A percentile compares a stretch with the other conserved stretches of the same genome.
Evolutionary conservation across 2,329 filamentous ascomycete species (phyloP).

Genomic region (Magnaporthales sp.): DNA sequence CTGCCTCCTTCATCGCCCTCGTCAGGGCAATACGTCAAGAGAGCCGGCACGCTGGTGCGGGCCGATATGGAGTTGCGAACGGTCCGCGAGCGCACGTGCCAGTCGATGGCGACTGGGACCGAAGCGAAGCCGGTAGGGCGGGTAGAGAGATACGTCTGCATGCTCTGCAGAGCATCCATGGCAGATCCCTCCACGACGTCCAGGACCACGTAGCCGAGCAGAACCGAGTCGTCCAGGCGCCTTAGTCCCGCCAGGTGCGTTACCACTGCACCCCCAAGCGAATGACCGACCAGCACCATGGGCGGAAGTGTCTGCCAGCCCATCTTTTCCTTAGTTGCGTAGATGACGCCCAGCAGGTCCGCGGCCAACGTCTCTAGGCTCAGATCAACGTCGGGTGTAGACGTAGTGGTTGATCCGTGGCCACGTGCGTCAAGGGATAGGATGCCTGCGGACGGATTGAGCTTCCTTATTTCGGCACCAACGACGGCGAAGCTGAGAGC

Average conservation of each 20-base stretch:
- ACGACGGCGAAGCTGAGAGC: slow-evolving; percentile 86
- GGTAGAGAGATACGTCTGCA: slow-evolving; percentile 84
- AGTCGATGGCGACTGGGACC: slow-evolving; percentile 74
- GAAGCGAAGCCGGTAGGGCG: slow-evolving; percentile 72
- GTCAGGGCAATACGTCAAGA: slow-evolving; percentile 43
- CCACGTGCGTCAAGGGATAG: slow-evolving; percentile 79
- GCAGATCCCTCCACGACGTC: slow-evolving; percentile 96
- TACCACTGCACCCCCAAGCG: slow-evolving; percentile 83
- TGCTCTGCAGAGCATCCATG: slow-evolving; percentile 87
- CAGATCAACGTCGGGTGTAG: slow-evolving; percentile 51
- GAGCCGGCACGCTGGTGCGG: slow-evolving; percentile 73
- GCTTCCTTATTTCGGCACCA: slow-evolving; percentile 65
- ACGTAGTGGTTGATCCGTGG: slow-evolving; percentile 59
- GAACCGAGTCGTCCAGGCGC: slow-evolving; percentile 55
- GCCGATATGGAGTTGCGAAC: slow-evolving; percentile 79
- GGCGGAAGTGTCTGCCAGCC: slow-evolving; percentile 66
- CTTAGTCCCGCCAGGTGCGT: slow-evolving; percentile 69
- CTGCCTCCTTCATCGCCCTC: slow-evolving; percentile 17
- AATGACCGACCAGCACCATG: slow-evolving; percentile 81
- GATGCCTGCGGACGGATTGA: slow-evolving; percentile 71
- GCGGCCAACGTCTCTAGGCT: slow-evolving; percentile 61
- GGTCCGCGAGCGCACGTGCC: slow-evolving; percentile 85
- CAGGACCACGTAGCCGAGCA: slow-evolving; percentile 75
- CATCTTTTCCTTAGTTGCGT: slow-evolving; percentile 58
- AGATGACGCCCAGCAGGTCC: slow-evolving; percentile 65